phyloP scores from a whole-genome alignment of 352 stramenopile species.

The Globisporangium barbulae region DNA sequence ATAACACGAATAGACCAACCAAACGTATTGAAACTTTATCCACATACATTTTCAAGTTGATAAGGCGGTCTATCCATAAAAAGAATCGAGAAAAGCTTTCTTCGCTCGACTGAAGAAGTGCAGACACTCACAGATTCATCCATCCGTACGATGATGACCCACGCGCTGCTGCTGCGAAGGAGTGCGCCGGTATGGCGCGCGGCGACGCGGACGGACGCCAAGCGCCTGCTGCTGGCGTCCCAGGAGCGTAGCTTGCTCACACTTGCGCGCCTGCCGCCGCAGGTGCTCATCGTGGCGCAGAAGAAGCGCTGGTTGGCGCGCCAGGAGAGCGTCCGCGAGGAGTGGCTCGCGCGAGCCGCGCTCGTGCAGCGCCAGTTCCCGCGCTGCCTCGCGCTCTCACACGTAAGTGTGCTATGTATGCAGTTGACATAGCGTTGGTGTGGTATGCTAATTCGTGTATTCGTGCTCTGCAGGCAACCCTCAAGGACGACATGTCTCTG shows the following conservation, averaged over 20 bases:
- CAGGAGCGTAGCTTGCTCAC: slow-evolving; percentile 1
- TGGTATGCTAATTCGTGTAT: background rate
- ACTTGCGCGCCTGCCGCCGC: slow-evolving; percentile 12
- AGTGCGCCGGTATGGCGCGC: background rate
- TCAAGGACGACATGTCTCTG: slow-evolving; percentile 20
- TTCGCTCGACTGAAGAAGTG: background rate
- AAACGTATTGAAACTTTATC: no score
- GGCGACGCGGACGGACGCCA: background rate
- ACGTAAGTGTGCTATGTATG: slow-evolving; percentile 4
- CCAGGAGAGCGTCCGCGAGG: slow-evolving; percentile 3
- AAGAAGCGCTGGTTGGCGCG: slow-evolving; percentile 12
- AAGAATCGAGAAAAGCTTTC: no score
- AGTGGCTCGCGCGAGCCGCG: slow-evolving; percentile 4
- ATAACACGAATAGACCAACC: no score
- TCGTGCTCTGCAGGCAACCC: slow-evolving; percentile 1
- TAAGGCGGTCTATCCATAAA: no score
- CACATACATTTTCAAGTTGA: no score
- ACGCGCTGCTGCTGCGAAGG: slow-evolving; percentile 12
- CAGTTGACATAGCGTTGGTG: background rate
- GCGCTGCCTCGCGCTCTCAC: slow-evolving; percentile 18
- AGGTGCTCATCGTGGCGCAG: slow-evolving; percentile 12
- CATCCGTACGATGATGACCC: slow-evolving; percentile 7
- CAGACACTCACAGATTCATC: background rate
- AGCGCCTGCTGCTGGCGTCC: slow-evolving; percentile 5
- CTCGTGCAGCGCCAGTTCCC: slow-evolving; percentile 11